Evolutionary conservation across 257 asterid species (phyloP), one percentile per base, ranked within the genome.

Genomic region (Datura wrightii): DNA sequence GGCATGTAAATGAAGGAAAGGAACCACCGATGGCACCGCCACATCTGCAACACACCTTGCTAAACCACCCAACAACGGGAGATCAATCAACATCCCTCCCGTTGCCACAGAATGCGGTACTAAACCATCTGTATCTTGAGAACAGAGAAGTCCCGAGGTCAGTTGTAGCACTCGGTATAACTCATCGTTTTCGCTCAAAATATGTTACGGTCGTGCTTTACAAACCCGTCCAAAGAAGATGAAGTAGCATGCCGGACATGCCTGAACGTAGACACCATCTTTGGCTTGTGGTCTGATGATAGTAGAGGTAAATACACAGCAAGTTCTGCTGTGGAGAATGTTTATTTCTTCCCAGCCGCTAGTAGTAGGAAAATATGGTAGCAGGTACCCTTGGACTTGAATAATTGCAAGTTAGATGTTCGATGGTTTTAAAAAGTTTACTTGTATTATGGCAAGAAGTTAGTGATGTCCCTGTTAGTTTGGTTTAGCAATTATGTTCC

Each of bases 51-150:
- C 95, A 94, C 10, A 90, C 97, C n/a, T 70, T 94, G 79, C 87
- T 96, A 79, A 92, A 92, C 90, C 91, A 87, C 71, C 92, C 93
- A 6, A 85, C 92, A 4, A 89, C 58, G 14, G 78, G 83, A 46
- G 93, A 91, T 67, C 87, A 87, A 13, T 67, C 88, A 31, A 87
- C 81, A 13, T 37, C 96, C 66, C 97, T 94, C 85, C 94, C 93
- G 1, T 76, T 86, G 60, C 99, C 99, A 2, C 94, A 92, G 84
- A 92, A 92, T 16, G 95, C 90, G n/a, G 91, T 89, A 54, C 89
- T 96, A 84, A 96, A 96, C 66, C 99, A 96, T 90, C 97, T 96
- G 48, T 96, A 94, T 93, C 89, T 94, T 44, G 98, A 96, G 92
- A 94, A 91, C 85, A 69, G 92, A 85, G 99, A 92, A 79, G 84